phyloP scores from a whole-genome alignment of 2,329 filamentous ascomycete genomes.

The Colletotrichum costaricense region DNA sequence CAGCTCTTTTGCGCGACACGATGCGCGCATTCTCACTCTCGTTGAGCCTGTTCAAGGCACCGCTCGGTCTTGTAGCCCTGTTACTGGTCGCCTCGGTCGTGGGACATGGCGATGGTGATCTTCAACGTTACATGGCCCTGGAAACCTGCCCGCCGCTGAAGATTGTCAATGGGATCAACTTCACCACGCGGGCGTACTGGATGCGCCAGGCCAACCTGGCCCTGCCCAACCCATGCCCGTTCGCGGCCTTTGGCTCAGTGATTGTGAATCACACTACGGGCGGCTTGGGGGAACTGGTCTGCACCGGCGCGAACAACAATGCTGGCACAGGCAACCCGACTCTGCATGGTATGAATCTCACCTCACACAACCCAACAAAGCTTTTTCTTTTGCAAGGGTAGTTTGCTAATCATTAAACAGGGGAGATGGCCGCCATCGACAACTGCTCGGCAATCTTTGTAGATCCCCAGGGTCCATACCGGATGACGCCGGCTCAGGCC shows the following conservation, averaged over 20 bases:
- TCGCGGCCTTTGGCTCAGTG: slow-evolving; percentile 63
- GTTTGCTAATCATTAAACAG: slow-evolving; percentile 39
- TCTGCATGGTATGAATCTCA: slow-evolving; percentile 54
- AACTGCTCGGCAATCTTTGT: slow-evolving; percentile 63
- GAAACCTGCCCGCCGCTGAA: neutral
- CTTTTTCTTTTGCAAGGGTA: neutral
- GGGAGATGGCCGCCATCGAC: slow-evolving; percentile 65
- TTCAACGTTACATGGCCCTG: neutral
- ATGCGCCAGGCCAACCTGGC: slow-evolving; percentile 62
- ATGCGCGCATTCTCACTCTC: slow-evolving; percentile 15
- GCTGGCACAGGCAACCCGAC: slow-evolving; percentile 59
- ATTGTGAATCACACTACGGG: slow-evolving; percentile 65
- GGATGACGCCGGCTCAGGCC: slow-evolving; percentile 52
- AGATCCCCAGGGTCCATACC: slow-evolving; percentile 56
- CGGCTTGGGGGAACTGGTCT: slow-evolving; percentile 57
- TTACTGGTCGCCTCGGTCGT: neutral
- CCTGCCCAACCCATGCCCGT: slow-evolving; percentile 62
- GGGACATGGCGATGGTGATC: neutral
- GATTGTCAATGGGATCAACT: slow-evolving; percentile 42
- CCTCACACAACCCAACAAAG: no score
- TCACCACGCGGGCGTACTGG: slow-evolving; percentile 58
- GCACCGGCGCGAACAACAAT: slow-evolving; percentile 61
- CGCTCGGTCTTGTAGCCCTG: slow-evolving; percentile 20
- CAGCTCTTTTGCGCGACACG: slow-evolving; percentile 4
- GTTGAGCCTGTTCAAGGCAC: neutral